These are phyloP conservation scores for Daldinia sp. DNA, from an alignment of 2,329 filamentous ascomycete genomes.

Conservation along the genomic window DNA sequence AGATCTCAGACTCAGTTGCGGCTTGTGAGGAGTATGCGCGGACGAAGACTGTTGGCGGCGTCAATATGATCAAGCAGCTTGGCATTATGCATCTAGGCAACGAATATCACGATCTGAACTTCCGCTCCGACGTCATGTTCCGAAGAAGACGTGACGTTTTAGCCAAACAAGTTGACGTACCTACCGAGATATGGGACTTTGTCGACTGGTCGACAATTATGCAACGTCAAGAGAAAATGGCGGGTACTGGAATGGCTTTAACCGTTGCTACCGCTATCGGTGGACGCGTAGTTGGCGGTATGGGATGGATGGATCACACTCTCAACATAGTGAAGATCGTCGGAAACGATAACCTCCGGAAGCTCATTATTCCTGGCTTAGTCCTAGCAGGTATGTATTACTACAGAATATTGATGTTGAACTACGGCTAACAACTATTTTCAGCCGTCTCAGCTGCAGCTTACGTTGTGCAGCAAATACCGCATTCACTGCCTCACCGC, in stretches of 20 bases:
- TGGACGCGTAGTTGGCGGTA: conserved; percentile 82
- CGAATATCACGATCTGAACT: conserved; percentile 85
- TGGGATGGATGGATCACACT: conserved; percentile 90
- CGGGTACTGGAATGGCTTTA: conserved; percentile 92
- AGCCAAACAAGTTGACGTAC: conserved; percentile 85
- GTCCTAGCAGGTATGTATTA: conserved; percentile 78
- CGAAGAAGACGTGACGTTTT: conserved; percentile 82
- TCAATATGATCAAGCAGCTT: conserved; percentile 88
- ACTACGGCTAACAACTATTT: conserved; percentile 39
- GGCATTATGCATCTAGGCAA: conserved; percentile 90
- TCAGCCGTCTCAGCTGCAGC: conserved; percentile 78
- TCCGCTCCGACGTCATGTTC: conserved; percentile 96
- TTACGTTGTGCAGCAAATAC: conserved; percentile 89
- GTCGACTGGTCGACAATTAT: conserved; percentile 86
- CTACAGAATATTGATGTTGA: conserved; percentile 18
- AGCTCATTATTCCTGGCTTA: conserved; percentile 83
- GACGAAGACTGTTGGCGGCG: conserved; percentile 79
- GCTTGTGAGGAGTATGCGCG: conserved; percentile 90
- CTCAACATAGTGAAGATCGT: conserved; percentile 84
- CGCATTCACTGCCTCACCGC: conserved; percentile 86
- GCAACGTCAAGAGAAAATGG: conserved; percentile 93
- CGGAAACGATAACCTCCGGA: conserved; percentile 83
- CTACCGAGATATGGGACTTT: conserved; percentile 92
- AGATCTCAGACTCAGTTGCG: conserved; percentile 82
- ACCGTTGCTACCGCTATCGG: conserved; percentile 90